Base-by-base conservation (phyloP, 352 stramenopile genomes). In the Labyrinthula sp. region DNA sequence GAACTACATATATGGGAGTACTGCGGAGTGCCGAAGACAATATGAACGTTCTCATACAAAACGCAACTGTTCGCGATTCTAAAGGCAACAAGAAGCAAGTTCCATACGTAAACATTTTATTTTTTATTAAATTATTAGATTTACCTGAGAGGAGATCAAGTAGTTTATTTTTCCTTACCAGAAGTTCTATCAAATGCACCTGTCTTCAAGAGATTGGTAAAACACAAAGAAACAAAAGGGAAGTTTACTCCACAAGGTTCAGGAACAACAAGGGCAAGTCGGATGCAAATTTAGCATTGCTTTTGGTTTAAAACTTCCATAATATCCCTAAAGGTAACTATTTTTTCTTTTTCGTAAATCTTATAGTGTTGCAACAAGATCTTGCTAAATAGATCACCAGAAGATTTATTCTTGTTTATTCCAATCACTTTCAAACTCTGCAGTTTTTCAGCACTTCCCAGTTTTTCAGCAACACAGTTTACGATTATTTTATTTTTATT, bases 21-120 rank as follows among this genome's bases (percentile, higher is more conserved):
- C 54, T 85, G 31, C 54, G 63, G 10, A 70, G 82, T 55, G 80
- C 69, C 45, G 74, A 85, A 57, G 74, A 85, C 62, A 80, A 65
- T 57, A 85, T 85, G 74, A 85, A 85, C 58, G 79, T 69, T 49
- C 71, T 80, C 62, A 59, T 85, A 18, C 77, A 68, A 46, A 68
- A 81, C 52, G 74, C 80, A 41, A 66, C 78, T 37, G 60, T 79
- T 28, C 82, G 71, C 10, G 65, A 75, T 40, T 67, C 70, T 24
- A 70, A 81, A 52, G 74, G 74, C 4, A 68, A 79, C 45, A 75
- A 78, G 52, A 49, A 56, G 45, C 77, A 78, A 40, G 60, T 85
- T 7, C 71, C 82, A 59, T 71, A 75, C 17, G 70, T 85, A 27
- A 81, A 82, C 43, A 68, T 85, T 39, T n/a, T n/a, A n/a, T n/a